Conservation (phyloP, 352 stramenopile species). For the Aphanomyces invadans region DNA sequence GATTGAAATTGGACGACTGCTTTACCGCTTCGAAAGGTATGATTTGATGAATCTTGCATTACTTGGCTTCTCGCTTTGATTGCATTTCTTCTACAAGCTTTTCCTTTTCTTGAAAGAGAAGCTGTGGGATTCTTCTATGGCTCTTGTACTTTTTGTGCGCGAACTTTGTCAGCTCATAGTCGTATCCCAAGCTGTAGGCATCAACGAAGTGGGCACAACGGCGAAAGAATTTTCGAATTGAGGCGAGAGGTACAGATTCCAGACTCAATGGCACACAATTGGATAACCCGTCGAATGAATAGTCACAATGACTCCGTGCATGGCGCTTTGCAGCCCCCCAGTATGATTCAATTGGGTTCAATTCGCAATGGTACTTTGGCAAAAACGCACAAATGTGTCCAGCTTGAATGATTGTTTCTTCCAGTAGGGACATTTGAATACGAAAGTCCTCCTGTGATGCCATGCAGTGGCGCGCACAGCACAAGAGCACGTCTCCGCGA, state of each 20-base stretch:
- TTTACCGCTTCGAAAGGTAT: too few relatives aligned
- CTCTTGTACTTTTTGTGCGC: slow-evolving; percentile 14
- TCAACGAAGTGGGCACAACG: background rate
- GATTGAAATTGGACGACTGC: too few relatives aligned
- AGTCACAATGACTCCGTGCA: background rate
- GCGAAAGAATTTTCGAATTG: slow-evolving; percentile 14
- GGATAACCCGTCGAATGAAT: background rate
- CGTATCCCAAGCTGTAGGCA: background rate
- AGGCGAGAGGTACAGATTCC: background rate
- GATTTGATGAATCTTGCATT: too few relatives aligned
- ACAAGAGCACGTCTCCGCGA: background rate
- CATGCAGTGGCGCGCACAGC: slow-evolving; percentile 12
- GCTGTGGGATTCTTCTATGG: background rate
- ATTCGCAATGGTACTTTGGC: slow-evolving; percentile 19
- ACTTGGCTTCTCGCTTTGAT: too few relatives aligned
- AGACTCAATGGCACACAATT: background rate
- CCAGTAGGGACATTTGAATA: background rate
- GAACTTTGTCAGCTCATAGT: slow-evolving; percentile 5
- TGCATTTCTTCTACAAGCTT: too few relatives aligned
- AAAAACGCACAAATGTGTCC: slow-evolving; percentile 3
- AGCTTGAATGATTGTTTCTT: background rate
- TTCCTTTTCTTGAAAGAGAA: too few relatives aligned
- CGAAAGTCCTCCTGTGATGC: background rate
- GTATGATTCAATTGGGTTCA: slow-evolving; percentile 13
- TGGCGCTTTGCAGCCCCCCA: slow-evolving; percentile 10